Evolutionary conservation across 2,329 filamentous ascomycete species (phyloP), one percentile per base, ranked within the genome.

Genomic region (Beauveria brongniartii): DNA sequence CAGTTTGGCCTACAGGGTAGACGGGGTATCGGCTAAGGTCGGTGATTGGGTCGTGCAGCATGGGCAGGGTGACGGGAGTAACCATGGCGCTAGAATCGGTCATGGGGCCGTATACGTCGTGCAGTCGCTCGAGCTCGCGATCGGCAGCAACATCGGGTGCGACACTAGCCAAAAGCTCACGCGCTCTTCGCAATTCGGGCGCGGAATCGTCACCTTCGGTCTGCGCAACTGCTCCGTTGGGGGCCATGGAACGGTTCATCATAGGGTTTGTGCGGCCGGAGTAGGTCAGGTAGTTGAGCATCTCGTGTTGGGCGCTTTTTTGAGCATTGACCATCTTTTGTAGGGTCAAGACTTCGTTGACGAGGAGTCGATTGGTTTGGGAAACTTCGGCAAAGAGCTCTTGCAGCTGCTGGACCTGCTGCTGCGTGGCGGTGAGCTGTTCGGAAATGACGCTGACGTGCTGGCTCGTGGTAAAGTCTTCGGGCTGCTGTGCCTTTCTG

Each of bases 361-460:
- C 78, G 52, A 88, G 79, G 20, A 85, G 75, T 65, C 82, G 80
- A 69, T 88, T 87, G 12, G 82, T 81, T 65, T 85, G 81, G 16
- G 81, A 76, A 58, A 97, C 82, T 68, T 96, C 91, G 63, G 88
- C 86, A 72, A 92, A 94, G 65, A 91, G 84, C 67, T 93, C 90
- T 68, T 94, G 90, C 46, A 97, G 78, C 62, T 89, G 85, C 70
- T 96, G 91, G 46, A 97, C 85, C 73, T 97, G 93, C 70, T 96
- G 91, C 69, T 96, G 91, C 6, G 92, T 95, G 10, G 92, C 93
- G 57, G 91, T 85, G 56, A 97, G 79, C 67, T 95, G 92, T 68
- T 91, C 90, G 72, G 91, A 93, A 68, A 97, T 84, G 65, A 96
- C 82, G 65, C 93, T 89, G 71, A 96, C 88, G 72, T 97, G 93